Conservation (phyloP, 345 rosid species). For the Salix arbutifolia region DNA sequence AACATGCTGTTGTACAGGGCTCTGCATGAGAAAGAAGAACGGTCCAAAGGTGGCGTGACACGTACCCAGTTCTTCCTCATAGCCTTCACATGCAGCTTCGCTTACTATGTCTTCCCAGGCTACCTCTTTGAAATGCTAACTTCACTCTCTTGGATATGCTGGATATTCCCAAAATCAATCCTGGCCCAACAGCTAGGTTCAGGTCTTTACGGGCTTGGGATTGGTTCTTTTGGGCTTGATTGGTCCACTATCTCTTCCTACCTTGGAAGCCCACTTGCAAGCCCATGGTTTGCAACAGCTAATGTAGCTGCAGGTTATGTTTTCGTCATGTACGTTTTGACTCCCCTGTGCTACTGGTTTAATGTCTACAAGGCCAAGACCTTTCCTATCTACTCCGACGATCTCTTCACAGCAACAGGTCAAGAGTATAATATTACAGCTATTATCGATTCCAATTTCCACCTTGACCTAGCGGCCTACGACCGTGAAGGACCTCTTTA, state of each 20-base stretch:
- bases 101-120: slow-evolving; percentile 84
- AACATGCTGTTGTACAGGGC: slow-evolving; percentile 39
- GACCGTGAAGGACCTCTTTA: slow-evolving; percentile 77
- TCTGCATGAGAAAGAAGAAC: slow-evolving; percentile 78
- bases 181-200: slow-evolving; percentile 93
- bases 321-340: slow-evolving; percentile 63
- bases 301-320: slow-evolving; percentile 80
- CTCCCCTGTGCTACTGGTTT: slow-evolving; percentile 76
- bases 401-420: slow-evolving; percentile 61
- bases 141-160: slow-evolving; percentile 90
- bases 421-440: slow-evolving; percentile 68
- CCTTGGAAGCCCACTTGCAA: slow-evolving; percentile 97
- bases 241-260: slow-evolving; percentile 95
- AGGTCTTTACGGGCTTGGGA: slow-evolving; percentile 85
- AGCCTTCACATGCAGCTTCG: slow-evolving; percentile 80
- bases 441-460: slow-evolving; percentile 67
- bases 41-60: slow-evolving; percentile 65
- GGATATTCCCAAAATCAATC: slow-evolving; percentile 70
- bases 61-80: slow-evolving; percentile 82
- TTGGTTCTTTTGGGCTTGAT: slow-evolving; percentile 69
- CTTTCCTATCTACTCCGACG: slow-evolving; percentile 78
- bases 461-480: slow-evolving; percentile 69
- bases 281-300: slow-evolving; percentile 99
- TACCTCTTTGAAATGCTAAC: slow-evolving; percentile 82
- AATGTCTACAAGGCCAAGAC: slow-evolving; percentile 73